phyloP scores from a whole-genome alignment of 352 stramenopile genomes.

The Phytophthora nicotianae region DNA sequence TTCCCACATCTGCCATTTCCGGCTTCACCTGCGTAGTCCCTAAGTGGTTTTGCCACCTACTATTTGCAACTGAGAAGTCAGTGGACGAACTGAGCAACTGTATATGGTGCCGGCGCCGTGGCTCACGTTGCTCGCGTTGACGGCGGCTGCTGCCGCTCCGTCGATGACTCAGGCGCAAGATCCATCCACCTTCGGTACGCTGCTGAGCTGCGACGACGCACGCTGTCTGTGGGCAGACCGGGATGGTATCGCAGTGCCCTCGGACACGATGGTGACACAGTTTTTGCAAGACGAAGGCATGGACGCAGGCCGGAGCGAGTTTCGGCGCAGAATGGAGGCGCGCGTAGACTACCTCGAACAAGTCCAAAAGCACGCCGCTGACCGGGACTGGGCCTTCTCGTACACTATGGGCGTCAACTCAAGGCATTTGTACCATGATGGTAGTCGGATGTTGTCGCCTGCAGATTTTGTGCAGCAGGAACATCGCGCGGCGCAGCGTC shows the following conservation, averaged over 20 bases:
- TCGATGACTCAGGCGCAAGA: slow-evolving; percentile 14
- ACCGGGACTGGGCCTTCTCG: slow-evolving; percentile 49
- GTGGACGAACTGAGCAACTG: slow-evolving; percentile 2
- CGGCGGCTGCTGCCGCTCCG: slow-evolving; percentile 1
- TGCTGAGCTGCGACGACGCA: slow-evolving; percentile 47
- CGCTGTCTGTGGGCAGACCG: slow-evolving; percentile 66
- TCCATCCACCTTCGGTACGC: slow-evolving; percentile 56
- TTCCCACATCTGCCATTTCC: slow-evolving; percentile 18
- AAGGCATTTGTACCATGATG: slow-evolving; percentile 67
- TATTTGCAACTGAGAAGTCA: neutral
- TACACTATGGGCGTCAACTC: slow-evolving; percentile 73
- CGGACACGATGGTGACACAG: slow-evolving; percentile 61
- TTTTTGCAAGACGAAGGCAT: slow-evolving; percentile 55
- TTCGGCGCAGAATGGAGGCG: slow-evolving; percentile 54
- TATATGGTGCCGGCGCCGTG: slow-evolving; percentile 16
- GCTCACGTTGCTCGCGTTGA: slow-evolving; percentile 10
- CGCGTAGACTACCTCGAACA: slow-evolving; percentile 76
- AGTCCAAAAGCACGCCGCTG: slow-evolving; percentile 54
- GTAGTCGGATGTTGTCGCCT: slow-evolving; percentile 40
- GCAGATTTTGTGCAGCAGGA: slow-evolving; percentile 68
- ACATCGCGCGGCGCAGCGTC: slow-evolving; percentile 43
- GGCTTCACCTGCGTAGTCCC: slow-evolving; percentile 13
- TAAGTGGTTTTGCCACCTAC: slow-evolving; percentile 8
- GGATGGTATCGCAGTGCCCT: slow-evolving; percentile 37
- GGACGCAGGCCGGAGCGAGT: slow-evolving; percentile 36